Evolutionary conservation across 108 stramenopile genomes (phyloP), one percentile per base, ranked within the genome.

Genomic region (Nitzschia sp.): DNA sequence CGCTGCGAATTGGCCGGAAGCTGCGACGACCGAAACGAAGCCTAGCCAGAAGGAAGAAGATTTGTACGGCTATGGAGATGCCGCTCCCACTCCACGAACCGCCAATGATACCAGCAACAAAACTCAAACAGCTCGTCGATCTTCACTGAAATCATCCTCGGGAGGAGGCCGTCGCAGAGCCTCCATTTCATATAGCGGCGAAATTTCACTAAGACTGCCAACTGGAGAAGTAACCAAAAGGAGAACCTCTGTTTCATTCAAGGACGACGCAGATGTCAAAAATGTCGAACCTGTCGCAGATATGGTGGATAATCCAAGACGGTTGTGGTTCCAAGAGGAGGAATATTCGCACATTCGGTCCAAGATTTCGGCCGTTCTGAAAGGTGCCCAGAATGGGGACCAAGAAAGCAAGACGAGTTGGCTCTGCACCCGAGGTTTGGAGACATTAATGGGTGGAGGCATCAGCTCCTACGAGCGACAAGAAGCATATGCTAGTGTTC

Each of bases 291-390:
- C 66, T 36, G 8, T 53, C 21, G 1, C 52, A 22, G 34, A 53
- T 26, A 41, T 55, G 66, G 66, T 55, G 27, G 66, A 67, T 26
- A 36, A 67, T 25, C 53, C 52, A 1, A 45, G 25, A 11, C 53
- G 38, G 1, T 26, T 67, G 35, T 67, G 66, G 66, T 67, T 67
- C 53, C 66, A 55, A 36, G 25, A 53, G 25, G 66, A 53, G 26
- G 66, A 67, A 41, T 67, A 67, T 55, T 13, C 35, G 8, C 66
- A 67, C 15, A 67, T 67, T 67, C 53, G 19, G 35, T 4, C 53
- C 23, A 53, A 67, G 23, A 41, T 67, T 15, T 41, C 34, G 1
- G 34, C 53, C 9, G 28, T 55, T 45, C 28, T 55, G 21, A 3
- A 31, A 13, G 13, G 23, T 16, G 47, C 63, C 5, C 47, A 64